Base-by-base conservation (phyloP, 441 rosid genomes). In the Theobroma grandiflorum region DNA sequence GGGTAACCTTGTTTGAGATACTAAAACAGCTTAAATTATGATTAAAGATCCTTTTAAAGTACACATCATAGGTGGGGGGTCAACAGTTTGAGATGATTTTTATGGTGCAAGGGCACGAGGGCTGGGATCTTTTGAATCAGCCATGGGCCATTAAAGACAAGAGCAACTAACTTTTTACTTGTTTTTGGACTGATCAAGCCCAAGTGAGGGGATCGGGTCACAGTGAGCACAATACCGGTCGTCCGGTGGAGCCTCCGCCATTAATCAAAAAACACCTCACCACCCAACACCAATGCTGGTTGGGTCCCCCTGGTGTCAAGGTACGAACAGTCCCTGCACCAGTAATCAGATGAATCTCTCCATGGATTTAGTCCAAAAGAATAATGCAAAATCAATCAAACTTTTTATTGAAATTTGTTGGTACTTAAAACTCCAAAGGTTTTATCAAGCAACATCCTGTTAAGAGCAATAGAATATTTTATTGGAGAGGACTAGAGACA, bases 81-180 rank as follows among this genome's bases (percentile, higher is more conserved):
- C 0, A 26, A 4, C 20, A 40, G 26, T 14, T 66, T n/a, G 71
- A 50, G 71, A n/a, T 18, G n/a, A 65, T 18, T 40, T 66, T 45
- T 10, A 68, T 20, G 37, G 55, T 11, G 47, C 85, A 79, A 31
- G 20, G 71, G 40, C 78, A 76, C 61, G 82, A 65, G 80, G 52
- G 20, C 57, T 12, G 55, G 70, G 75, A 70, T 82, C 47, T 47
- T 69, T 64, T 42, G 12, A 69, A 50, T 68, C 58, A 77, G 40
- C n/a, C 33, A 12, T 22, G 57, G 37, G 16, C 55, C 38, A 45
- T 26, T 35, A 4, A 64, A 67, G 57, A 69, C 73, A 22, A 69
- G 6, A 69, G 11, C 73, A 69, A 69, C 73, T 12, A 47, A 22
- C 12, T 45, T 22, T 43, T 55, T 42, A n/a, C n/a, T 42, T 16